Base-by-base conservation (phyloP, 1,284 basidiomycete genomes). In the Exsudoporus floridanus region DNA sequence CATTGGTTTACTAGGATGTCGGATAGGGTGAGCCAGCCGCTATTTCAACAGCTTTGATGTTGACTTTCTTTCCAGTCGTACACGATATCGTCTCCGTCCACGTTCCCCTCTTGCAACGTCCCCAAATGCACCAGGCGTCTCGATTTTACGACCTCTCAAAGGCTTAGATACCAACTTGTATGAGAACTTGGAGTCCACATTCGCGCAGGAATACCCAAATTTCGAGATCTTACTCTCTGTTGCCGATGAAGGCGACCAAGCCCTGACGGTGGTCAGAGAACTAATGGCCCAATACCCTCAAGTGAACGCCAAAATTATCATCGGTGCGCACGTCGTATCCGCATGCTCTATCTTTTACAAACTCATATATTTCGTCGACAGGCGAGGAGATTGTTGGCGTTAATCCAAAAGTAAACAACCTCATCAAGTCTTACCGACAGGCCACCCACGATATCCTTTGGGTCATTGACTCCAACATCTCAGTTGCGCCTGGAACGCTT, bases 401-500 rank as follows among this genome's bases (percentile, higher is more conserved):
- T 36, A 99, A 99, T 65, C 97, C 97, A 1, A 99, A 99, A 77
- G 88, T 99, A 64, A 98, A 98, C 77, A 99, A 99, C 68, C 84
- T 99, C 36, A 82, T 96, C 55, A 83, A 85, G 35, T 81, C 94
- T 4, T 98, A 96, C 69, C 77, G 77, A 36, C 75, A 83, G 63
- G 95, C 96, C 0, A 73, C 79, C 50, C 78, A 96, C 69, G 94
- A 99, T 67, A 90, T 98, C 45, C 74, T 99, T 43, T 99, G 96
- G 96, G 90, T 99, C 12, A 79, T 99, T 46, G 97, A 99, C 71
- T 96, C 94, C 19, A 97, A 97, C 60, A 83, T 98, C 43, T 84
- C 85, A 58, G 84, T 89, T 16, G 81, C 83, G 30, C 79, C 88
- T 0, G 87, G 87, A n/a, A 90, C 93, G 2, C 83, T 98, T 21